phyloP scores from a whole-genome alignment of 2,329 filamentous ascomycete genomes.

The Colletotrichum tabaci region DNA sequence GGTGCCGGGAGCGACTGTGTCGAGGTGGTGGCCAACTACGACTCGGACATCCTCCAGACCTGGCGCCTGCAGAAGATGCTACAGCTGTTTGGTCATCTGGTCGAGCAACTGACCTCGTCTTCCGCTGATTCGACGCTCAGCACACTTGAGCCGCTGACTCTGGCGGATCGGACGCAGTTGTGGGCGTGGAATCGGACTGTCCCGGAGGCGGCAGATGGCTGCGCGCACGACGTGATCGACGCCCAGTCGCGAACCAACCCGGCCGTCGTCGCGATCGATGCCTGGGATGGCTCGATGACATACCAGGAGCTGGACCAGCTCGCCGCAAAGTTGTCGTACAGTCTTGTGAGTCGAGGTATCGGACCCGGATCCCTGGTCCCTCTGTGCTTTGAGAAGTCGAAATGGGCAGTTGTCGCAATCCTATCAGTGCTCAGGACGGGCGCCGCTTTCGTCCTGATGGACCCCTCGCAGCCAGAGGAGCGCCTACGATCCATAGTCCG shows the following conservation, averaged over 20 bases:
- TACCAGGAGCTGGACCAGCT: not conserved
- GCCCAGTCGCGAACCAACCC: not conserved
- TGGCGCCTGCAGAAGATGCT: not conserved
- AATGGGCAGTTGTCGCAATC: conserved; percentile 2
- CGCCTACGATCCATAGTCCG: not conserved
- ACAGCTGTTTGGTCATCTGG: not conserved
- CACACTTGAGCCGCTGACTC: not conserved
- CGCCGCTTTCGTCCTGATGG: not conserved
- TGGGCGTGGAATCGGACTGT: not conserved
- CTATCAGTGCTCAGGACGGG: conserved; percentile 14
- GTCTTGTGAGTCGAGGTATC: not conserved
- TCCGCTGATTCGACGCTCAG: not conserved
- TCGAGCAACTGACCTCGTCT: not conserved
- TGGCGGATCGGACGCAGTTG: not conserved
- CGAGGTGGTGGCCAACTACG: not conserved
- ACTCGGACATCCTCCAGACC: not conserved
- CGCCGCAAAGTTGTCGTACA: not conserved
- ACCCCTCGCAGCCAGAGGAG: not conserved
- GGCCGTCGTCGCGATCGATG: no score
- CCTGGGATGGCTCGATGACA: not conserved
- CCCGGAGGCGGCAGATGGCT: not conserved
- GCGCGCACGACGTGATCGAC: not conserved
- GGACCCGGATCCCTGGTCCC: not conserved
- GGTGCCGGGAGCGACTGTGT: not conserved
- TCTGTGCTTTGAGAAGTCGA: conserved; percentile 17